A percentile compares a stretch with the other conserved stretches of the same genome.
Evolutionary conservation across 208 protist genomes (phyloP).

Genomic region (Acanthamoeba healyi): DNA sequence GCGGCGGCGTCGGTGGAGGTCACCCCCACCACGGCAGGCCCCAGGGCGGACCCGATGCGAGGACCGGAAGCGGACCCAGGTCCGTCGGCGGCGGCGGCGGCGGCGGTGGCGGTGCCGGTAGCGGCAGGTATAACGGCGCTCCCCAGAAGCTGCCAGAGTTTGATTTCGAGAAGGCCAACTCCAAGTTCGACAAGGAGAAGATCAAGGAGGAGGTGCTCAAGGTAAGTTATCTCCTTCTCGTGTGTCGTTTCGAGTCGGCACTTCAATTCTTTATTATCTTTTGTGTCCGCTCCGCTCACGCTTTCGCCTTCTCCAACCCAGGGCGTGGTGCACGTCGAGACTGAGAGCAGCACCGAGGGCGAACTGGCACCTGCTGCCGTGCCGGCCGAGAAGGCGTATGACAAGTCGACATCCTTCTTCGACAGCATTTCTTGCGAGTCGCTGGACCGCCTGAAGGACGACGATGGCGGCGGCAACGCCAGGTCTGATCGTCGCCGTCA

Average conservation of each 20-base stretch:
- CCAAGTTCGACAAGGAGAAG: conserved; percentile 65
- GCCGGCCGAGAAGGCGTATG: conserved; percentile 42
- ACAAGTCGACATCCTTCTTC: conserved; percentile 61
- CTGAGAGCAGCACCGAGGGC: neutral
- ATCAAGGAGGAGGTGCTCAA: conserved; percentile 62
- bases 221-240: neutral
- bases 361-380: neutral
- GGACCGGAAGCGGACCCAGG: conserved; percentile 4
- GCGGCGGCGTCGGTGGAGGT: neutral
- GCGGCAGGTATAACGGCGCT: neutral
- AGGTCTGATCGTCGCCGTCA: conserved; percentile 5
- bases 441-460: conserved; percentile 30
- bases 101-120: neutral
- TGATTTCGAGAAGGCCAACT: conserved; percentile 68
- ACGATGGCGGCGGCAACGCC: neutral
- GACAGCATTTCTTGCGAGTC: conserved; percentile 62
- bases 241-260: neutral
- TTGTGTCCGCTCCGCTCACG: too few relatives aligned
- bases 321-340: neutral
- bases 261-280: too few relatives aligned
- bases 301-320: neutral
- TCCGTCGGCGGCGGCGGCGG: conserved; percentile 3
- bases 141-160: conserved; percentile 48
- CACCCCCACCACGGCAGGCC: neutral
- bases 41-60: neutral